phyloP scores from a whole-genome alignment of 768 basidiomycete species.

The Amyloporia xantha region DNA sequence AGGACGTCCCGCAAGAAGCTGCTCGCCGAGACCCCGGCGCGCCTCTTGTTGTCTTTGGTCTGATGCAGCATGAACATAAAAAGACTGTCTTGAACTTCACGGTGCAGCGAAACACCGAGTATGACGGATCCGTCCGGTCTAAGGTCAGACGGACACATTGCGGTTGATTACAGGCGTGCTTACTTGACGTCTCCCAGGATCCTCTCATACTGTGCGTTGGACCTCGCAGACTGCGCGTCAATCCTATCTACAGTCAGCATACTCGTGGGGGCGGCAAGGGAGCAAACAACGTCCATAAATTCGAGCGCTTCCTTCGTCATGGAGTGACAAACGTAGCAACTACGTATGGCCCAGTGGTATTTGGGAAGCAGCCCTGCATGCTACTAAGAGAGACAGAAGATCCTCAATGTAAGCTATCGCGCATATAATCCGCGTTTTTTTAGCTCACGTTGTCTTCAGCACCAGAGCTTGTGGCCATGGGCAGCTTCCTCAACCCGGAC shows the following conservation, averaged over 20 bases:
- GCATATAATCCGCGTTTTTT: no score
- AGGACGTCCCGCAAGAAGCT: constrained; percentile 65
- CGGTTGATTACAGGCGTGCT: neutral
- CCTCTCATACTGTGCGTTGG: constrained; percentile 85
- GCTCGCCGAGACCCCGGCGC: constrained; percentile 23
- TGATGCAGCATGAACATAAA: constrained; percentile 96
- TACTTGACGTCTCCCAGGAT: constrained; percentile 45
- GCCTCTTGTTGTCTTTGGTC: constrained; percentile 67
- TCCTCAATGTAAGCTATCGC: constrained; percentile 47
- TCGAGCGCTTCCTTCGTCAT: constrained; percentile 83
- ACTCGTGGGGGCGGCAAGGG: constrained; percentile 86
- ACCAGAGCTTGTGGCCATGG: constrained; percentile 83
- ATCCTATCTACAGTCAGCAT: constrained; percentile 90
- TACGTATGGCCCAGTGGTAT: constrained; percentile 80
- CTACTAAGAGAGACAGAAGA: constrained; percentile 68
- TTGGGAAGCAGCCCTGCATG: constrained; percentile 78
- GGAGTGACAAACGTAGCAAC: constrained; percentile 80
- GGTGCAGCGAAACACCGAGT: constrained; percentile 94
- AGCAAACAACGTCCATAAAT: constrained; percentile 96
- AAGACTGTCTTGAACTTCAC: constrained; percentile 88
- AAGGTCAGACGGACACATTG: constrained; percentile 47
- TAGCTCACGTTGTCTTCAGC: constrained; percentile 35
- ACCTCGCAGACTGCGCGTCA: constrained; percentile 75
- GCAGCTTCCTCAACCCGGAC: constrained; percentile 81
- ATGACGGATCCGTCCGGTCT: constrained; percentile 78